These are phyloP conservation scores for Talaromyces sp. DNA, from an alignment of 2,329 filamentous ascomycete species.

Conservation along the genomic window DNA sequence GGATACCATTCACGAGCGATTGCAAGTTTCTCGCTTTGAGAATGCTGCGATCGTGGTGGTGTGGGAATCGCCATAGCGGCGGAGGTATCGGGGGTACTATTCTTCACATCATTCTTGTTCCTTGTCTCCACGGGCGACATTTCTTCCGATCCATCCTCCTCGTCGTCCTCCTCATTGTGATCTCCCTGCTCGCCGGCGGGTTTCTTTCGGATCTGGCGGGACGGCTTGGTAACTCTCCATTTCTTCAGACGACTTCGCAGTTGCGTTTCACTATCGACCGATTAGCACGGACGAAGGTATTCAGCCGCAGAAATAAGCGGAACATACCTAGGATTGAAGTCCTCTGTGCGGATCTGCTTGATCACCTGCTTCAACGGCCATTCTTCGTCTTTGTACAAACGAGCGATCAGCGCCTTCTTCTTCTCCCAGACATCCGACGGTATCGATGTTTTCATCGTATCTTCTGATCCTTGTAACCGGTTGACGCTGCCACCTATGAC, in stretches of 20 bases:
- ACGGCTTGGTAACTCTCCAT: slow-evolving; percentile 46
- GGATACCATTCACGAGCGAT: slow-evolving; percentile 16
- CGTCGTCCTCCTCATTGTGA: slow-evolving; percentile 17
- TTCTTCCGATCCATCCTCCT: slow-evolving; percentile 24
- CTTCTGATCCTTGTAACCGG: not conserved
- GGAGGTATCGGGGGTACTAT: not conserved
- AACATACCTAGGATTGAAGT: slow-evolving; percentile 43
- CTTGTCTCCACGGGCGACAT: slow-evolving; percentile 18
- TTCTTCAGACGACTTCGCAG: slow-evolving; percentile 44
- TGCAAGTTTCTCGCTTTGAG: not conserved
- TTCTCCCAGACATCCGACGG: slow-evolving; percentile 44
- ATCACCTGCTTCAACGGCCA: slow-evolving; percentile 46
- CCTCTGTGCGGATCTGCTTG: slow-evolving; percentile 41
- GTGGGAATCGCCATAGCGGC: slow-evolving; percentile 9
- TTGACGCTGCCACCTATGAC: not conserved
- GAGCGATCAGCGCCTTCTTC: slow-evolving; percentile 41
- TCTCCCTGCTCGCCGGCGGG: slow-evolving; percentile 22
- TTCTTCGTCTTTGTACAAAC: slow-evolving; percentile 43
- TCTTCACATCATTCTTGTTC: slow-evolving; percentile 1
- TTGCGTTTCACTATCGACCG: slow-evolving; percentile 40
- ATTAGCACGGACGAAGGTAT: not conserved
- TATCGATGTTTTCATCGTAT: slow-evolving; percentile 42
- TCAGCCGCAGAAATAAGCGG: not conserved
- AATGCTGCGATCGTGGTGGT: slow-evolving; percentile 10
- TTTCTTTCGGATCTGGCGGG: slow-evolving; percentile 42